phyloP scores from a whole-genome alignment of 768 basidiomycete species.

The Xanthoconium stramineum region DNA sequence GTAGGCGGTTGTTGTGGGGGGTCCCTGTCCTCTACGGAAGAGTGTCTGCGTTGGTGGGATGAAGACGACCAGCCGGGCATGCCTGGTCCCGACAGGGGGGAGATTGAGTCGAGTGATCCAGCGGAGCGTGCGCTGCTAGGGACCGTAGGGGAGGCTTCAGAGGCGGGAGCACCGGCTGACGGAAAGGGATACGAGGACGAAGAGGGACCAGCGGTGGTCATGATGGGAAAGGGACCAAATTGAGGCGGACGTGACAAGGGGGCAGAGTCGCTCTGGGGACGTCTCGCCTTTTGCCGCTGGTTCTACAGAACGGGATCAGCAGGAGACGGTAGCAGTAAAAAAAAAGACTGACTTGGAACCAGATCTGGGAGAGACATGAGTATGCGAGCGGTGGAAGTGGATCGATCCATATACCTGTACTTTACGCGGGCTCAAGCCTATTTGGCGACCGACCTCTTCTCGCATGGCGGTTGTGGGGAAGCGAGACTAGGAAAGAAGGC shows the following conservation, averaged over 20 bases:
- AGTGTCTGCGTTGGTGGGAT: constrained; percentile 10
- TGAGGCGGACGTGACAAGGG: constrained; percentile 55
- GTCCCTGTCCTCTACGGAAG: constrained; percentile 20
- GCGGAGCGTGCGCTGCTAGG: constrained; percentile 15
- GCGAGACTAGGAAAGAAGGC: constrained; percentile 56
- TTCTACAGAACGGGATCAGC: constrained; percentile 47
- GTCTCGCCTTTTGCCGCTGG: constrained; percentile 83
- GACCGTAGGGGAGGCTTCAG: constrained; percentile 14
- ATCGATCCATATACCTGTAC: constrained; percentile 59
- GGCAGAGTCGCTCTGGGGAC: constrained; percentile 60
- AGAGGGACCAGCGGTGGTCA: constrained; percentile 33
- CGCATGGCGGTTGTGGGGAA: constrained; percentile 87
- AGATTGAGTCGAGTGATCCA: constrained; percentile 34
- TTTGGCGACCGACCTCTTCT: constrained; percentile 82
- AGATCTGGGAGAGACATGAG: constrained; percentile 52
- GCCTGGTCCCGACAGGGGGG: constrained; percentile 52
- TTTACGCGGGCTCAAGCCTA: constrained; percentile 86
- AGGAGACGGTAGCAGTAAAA: not conserved
- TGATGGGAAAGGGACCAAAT: constrained; percentile 58
- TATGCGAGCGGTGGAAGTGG: constrained; percentile 1
- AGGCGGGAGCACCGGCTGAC: not conserved
- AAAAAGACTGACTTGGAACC: constrained; percentile 67
- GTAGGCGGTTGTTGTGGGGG: constrained; percentile 8
- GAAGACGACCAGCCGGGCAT: constrained; percentile 41
- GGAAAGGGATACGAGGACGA: constrained; percentile 16